Evolutionary conservation across 1,284 basidiomycete species (phyloP).

Genomic region (Mycosarcoma maydis): DNA sequence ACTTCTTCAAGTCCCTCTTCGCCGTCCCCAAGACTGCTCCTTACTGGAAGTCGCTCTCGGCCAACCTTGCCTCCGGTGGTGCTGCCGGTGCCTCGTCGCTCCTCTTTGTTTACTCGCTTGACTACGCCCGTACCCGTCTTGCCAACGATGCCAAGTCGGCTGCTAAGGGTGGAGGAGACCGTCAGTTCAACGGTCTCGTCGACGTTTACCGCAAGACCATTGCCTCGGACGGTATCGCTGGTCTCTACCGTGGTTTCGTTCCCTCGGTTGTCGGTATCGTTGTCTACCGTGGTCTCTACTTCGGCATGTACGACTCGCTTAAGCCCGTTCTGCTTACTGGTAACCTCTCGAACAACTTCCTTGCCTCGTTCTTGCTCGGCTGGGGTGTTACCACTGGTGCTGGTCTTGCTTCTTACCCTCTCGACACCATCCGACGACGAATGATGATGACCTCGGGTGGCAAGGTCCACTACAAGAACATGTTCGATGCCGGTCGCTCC

Average conservation of each 20-base stretch:
- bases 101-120: slow-evolving; percentile 67
- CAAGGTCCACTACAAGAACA: slow-evolving; percentile 68
- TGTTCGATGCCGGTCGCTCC: slow-evolving; percentile 77
- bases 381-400: slow-evolving; percentile 67
- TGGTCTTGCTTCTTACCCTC: slow-evolving; percentile 67
- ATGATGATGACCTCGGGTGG: slow-evolving; percentile 68
- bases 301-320: slow-evolving; percentile 68
- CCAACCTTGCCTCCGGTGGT: slow-evolving; percentile 67
- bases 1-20: slow-evolving; percentile 67
- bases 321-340: slow-evolving; percentile 67
- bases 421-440: slow-evolving; percentile 67
- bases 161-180: slow-evolving; percentile 66
- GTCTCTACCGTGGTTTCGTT: slow-evolving; percentile 68
- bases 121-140: slow-evolving; percentile 68
- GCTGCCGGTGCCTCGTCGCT: slow-evolving; percentile 67
- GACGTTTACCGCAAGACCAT: slow-evolving; percentile 68
- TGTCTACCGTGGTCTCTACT: slow-evolving; percentile 68
- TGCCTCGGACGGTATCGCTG: slow-evolving; percentile 65
- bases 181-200: slow-evolving; percentile 67
- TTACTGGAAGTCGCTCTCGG: slow-evolving; percentile 65
- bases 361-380: slow-evolving; percentile 66
- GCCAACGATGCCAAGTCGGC: slow-evolving; percentile 67
- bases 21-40: slow-evolving; percentile 66
- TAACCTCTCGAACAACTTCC: slow-evolving; percentile 65
- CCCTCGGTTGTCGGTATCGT: slow-evolving; percentile 67